A percentile compares a stretch with the other conserved stretches of the same genome.
These are phyloP conservation scores for Fomitiporia mediterranea DNA, from an alignment of 1,284 basidiomycete genomes.

Conservation along the genomic window DNA sequence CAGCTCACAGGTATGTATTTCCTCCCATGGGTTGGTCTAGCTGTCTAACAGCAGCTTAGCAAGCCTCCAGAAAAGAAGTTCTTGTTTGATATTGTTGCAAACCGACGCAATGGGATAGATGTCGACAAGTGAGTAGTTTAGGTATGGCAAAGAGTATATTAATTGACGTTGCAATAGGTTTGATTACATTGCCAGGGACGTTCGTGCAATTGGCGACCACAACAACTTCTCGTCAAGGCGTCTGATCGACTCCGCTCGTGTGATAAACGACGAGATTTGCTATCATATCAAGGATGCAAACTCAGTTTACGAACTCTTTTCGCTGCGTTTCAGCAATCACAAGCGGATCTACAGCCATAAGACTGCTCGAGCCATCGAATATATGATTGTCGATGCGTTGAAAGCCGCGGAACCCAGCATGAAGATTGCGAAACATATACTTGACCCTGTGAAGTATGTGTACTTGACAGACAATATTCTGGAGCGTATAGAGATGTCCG, in stretches of 20 bases:
- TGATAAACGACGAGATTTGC: constrained; percentile 67
- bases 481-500: constrained; percentile 49
- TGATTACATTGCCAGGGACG: constrained; percentile 74
- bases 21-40: not conserved
- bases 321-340: constrained; percentile 68
- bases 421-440: constrained; percentile 53
- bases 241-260: constrained; percentile 66
- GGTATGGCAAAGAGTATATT: not conserved
- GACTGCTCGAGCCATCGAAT: constrained; percentile 72
- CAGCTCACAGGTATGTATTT: constrained; percentile 36
- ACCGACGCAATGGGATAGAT: constrained; percentile 72
- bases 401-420: constrained; percentile 58
- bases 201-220: constrained; percentile 61
- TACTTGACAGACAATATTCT: constrained; percentile 65
- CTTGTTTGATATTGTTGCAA: constrained; percentile 71
- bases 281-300: constrained; percentile 77
- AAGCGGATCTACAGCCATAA: constrained; percentile 77
- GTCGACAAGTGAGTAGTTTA: constrained; percentile 63
- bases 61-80: constrained; percentile 39
- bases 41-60: constrained; percentile 7
- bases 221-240: constrained; percentile 53
- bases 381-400: constrained; percentile 74
- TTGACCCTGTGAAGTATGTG: constrained; percentile 53
- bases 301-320: constrained; percentile 66
- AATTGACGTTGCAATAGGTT: constrained; percentile 41